Conservation (phyloP, 352 stramenopile genomes). For the Pythium inflatum region DNA sequence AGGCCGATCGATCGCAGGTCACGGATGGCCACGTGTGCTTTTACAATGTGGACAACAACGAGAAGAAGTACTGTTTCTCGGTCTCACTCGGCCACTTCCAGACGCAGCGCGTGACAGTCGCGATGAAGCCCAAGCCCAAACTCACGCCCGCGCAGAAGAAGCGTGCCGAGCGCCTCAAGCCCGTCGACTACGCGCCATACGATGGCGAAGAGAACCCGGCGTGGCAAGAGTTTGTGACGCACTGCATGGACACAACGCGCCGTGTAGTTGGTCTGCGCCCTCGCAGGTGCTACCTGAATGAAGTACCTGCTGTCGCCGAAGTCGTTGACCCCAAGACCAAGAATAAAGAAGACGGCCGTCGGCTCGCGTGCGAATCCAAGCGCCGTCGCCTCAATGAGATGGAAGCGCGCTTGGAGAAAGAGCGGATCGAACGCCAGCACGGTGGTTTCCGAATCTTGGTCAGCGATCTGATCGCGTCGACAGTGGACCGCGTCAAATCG, state of each 20-base stretch:
- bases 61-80: slow-evolving; percentile 73
- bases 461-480: slow-evolving; percentile 13
- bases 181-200: slow-evolving; percentile 61
- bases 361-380: slow-evolving; percentile 68
- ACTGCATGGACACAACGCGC: slow-evolving; percentile 67
- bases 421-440: slow-evolving; percentile 27
- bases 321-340: slow-evolving; percentile 34
- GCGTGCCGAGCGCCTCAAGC: slow-evolving; percentile 18
- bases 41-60: slow-evolving; percentile 59
- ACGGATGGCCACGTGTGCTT: slow-evolving; percentile 72
- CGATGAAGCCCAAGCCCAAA: slow-evolving; percentile 38
- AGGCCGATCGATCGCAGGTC: slow-evolving; percentile 44
- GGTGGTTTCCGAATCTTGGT: slow-evolving; percentile 23
- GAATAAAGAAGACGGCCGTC: slow-evolving; percentile 64
- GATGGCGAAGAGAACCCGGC: slow-evolving; percentile 43
- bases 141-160: slow-evolving; percentile 22
- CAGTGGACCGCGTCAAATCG: slow-evolving; percentile 32
- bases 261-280: slow-evolving; percentile 48
- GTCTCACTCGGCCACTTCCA: slow-evolving; percentile 65
- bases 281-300: slow-evolving; percentile 48
- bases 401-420: slow-evolving; percentile 30
- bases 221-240: slow-evolving; percentile 53
- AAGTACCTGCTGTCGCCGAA: slow-evolving; percentile 55
- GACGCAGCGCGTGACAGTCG: slow-evolving; percentile 46
- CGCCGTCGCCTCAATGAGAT: slow-evolving; percentile 49